Base-by-base conservation (phyloP, 2,329 filamentous ascomycete species). In the Fusarium verrucosum region DNA sequence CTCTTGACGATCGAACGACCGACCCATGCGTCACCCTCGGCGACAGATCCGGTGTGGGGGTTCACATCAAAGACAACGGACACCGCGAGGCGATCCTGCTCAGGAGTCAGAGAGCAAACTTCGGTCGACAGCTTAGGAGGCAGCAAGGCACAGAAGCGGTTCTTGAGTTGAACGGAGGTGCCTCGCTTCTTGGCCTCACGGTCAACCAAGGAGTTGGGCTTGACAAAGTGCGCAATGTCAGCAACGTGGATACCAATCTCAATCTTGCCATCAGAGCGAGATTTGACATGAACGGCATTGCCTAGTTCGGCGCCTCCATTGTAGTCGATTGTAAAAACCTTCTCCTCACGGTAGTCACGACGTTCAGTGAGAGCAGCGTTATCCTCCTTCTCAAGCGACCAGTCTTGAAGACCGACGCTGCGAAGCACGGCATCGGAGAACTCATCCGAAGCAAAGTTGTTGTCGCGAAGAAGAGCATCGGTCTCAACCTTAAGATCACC, bases 141-240 rank as follows among this genome's bases (percentile, higher is more conserved):
- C 33, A 99, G 87, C 85, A 99, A 89, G 83, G 94, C 84, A 86
- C 94, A 83, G 82, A 90, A 81, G 32, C 93, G 89, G 81, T 97
- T 95, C 80, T 97, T 90, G 65, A 99, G 84, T 74, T 98, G 96
- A 22, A 99, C 95, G 32, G 93, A 94, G 55, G 94, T 98, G 61
- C 94, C 94, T 68, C 95, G 92, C 85, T 98, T 99, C 86, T 95
- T 97, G 11, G 95, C 95, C 79, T 99, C 95, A 42, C 95, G 90
- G 73, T 99, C 95, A 46, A 98, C 94, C 41, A 98, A 86, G 16
- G 94, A 97, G 81, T 96, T 96, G 43, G 90, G 85, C 84, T 98
- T 98, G 76, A 99, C 92, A 75, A 99, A 99, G 80, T 99, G 92
- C 61, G 95, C 90, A 69, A 98, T 90, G 77, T 99, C 95, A 28